Evolutionary conservation across 73 alveolate genomes (phyloP), one percentile per base, ranked within the genome.

Genomic region (Breviolum minutum): DNA sequence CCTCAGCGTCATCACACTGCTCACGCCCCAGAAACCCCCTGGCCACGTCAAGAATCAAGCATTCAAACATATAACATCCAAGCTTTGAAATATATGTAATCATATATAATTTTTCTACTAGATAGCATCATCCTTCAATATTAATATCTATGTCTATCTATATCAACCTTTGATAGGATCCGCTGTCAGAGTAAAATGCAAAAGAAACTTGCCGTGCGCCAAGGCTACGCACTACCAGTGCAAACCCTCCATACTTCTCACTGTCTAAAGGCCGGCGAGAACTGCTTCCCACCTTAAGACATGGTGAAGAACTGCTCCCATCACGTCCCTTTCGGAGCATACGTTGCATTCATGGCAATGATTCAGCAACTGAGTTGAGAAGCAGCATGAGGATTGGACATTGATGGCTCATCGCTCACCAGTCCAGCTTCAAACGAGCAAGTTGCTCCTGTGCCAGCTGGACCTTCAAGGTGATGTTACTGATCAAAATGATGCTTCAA

Each of bases 381-480:
- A 40, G 26, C 81, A 40, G 26, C 81, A 16, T 12, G 81, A 71
- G 29, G 81, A 5, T 17, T n/a, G 40, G 26, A 30, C 81, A 71
- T 20, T 71, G 54, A 40, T 40, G 26, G 27, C 17, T 16, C n/a
- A n/a, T n/a, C 48, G 68, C 26, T 92, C 91, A 92, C 98, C 98
- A 92, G 48, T 92, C 98, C 90, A 92, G 98, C 69, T 92, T 92
- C 81, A 92, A 29, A 4, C 98, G 98, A 22, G 91, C 87, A 8
- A 92, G 98, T 73, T 92, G 98, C 98, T 92, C 98, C 80, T 92
- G 98, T 16, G 98, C 98, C 89, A 92, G 80, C 98, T 92, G 98
- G 91, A 92, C 98, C 97, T 91, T 11, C 54, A 40, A 0, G 54
- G 54, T 40, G 76, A 9, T n/a, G 54, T 40, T 6, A 68, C 77